Conservation (phyloP, 2,329 filamentous ascomycete species). For the Fusarium anguioides region DNA sequence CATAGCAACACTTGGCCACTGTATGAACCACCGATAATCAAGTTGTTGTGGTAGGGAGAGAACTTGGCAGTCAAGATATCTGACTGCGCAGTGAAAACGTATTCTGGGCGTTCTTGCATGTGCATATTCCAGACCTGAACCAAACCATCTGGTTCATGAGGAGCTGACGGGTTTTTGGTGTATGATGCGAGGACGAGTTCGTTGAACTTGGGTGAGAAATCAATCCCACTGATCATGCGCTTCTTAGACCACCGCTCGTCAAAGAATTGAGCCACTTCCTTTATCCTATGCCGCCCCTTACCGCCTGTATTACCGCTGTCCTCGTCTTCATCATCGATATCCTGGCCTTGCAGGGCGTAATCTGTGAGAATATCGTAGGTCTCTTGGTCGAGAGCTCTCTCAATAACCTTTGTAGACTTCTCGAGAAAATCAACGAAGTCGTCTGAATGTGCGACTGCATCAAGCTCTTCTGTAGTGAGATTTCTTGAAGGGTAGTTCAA, state of each 20-base stretch:
- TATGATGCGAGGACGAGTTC: constrained; percentile 94
- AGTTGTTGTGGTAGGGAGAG: constrained; percentile 97
- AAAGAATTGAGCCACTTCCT: constrained; percentile 92
- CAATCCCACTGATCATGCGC: constrained; percentile 93
- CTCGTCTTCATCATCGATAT: constrained; percentile 84
- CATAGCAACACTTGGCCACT: constrained; percentile 96
- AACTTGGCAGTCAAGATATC: constrained; percentile 97
- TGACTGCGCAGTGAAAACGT: constrained; percentile 94
- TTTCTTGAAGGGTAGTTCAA: constrained; percentile 81
- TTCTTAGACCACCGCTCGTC: constrained; percentile 97
- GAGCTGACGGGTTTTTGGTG: constrained; percentile 95
- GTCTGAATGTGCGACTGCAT: constrained; percentile 88
- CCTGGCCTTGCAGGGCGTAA: constrained; percentile 84
- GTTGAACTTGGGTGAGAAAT: constrained; percentile 95
- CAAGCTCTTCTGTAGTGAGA: constrained; percentile 85
- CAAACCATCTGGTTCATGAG: constrained; percentile 91
- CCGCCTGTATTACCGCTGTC: constrained; percentile 76
- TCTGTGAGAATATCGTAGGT: constrained; percentile 93
- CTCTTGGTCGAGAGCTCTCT: constrained; percentile 92
- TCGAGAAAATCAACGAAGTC: constrained; percentile 97
- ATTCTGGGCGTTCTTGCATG: constrained; percentile 93
- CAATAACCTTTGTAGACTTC: constrained; percentile 95
- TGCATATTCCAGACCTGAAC: constrained; percentile 98
- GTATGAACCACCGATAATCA: constrained; percentile 96
- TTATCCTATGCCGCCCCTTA: constrained; percentile 79